Evolutionary conservation across 495 filamentous ascomycete species (phyloP), one percentile per base, ranked within the genome.

Genomic region (Monascus purpureus): DNA sequence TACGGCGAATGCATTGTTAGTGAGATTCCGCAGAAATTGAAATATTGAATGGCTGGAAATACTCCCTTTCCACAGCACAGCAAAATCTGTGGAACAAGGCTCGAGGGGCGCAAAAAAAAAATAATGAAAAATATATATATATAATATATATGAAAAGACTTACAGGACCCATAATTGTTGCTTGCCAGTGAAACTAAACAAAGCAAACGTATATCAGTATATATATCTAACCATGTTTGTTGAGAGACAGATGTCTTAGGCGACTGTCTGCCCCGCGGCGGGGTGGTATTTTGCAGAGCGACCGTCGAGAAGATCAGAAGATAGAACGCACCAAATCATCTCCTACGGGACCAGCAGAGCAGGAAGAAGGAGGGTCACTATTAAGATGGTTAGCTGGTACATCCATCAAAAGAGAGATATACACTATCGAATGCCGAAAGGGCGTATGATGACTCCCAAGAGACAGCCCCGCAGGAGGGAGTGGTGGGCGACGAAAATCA

Each of bases 151-250:
- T n/a, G n/a, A 17, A 14, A 37, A 46, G 42, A 77, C 86, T 75
- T 77, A 94, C 88, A 54, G 90, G 90, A 64, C 90, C 90, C 90
- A 97, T 97, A 54, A 97, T 97, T 13, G 90, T 97, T 37, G 90
- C 90, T 74, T 97, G 90, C 90, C 90, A 97, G 75, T 96, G 90
- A 53, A 97, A 97, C 90, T 97, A 52, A 46, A 41, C 7, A 16
- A 31, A 25, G 24, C 32, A 36, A 32, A 24, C 33, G 29, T 15
- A n/a, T 13, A 16, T 30, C 13, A 30, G 28, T n/a, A 28, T 6
- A 17, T 4, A 18, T 33, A 44, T 59, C 36, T 51, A 50, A 46
- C 19, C 33, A 8, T 30, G 30, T 28, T 31, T 39, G 31, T 28
- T 17, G 5, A 4, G 8, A 13, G 13, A 6, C 9, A 19, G 4